Evolutionary conservation across 257 asterid species (phyloP).

Genomic region (Gynochthodes officinalis): DNA sequence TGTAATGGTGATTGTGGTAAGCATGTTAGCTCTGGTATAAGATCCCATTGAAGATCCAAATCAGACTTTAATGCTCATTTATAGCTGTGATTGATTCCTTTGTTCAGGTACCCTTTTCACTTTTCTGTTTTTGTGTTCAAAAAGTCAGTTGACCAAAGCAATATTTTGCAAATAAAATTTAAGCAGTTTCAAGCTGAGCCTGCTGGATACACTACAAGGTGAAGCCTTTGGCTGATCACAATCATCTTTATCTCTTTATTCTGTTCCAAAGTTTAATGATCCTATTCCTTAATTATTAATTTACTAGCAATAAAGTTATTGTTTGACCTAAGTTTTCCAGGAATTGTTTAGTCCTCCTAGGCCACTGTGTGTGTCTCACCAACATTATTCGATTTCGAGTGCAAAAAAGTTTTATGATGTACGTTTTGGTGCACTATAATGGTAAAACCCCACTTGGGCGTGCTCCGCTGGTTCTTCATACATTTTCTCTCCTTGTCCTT

Average conservation of each 20-base stretch:
- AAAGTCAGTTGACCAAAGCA: constrained; percentile 4
- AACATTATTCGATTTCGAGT: neutral
- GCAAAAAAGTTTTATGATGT: neutral
- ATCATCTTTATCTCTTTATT: neutral
- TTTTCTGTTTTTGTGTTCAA: neutral
- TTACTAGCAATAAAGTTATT: neutral
- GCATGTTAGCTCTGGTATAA: neutral
- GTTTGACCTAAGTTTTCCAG: neutral
- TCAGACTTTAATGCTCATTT: neutral
- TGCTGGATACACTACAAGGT: no score
- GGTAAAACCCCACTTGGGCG: neutral
- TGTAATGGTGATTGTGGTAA: no score
- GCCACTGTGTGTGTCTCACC: neutral
- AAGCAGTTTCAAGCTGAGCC: neutral
- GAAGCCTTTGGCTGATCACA: neutral
- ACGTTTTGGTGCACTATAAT: neutral
- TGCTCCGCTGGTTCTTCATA: no score
- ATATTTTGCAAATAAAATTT: neutral
- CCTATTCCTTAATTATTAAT: neutral
- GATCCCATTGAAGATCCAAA: neutral
- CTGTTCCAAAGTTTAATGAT: constrained; percentile 1
- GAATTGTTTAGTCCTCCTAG: neutral
- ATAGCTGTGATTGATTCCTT: constrained; percentile 1
- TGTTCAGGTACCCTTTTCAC: neutral
- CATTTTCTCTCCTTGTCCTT: no score